Conservation (phyloP, 805 yeast species). For the Lachancea sp. region DNA sequence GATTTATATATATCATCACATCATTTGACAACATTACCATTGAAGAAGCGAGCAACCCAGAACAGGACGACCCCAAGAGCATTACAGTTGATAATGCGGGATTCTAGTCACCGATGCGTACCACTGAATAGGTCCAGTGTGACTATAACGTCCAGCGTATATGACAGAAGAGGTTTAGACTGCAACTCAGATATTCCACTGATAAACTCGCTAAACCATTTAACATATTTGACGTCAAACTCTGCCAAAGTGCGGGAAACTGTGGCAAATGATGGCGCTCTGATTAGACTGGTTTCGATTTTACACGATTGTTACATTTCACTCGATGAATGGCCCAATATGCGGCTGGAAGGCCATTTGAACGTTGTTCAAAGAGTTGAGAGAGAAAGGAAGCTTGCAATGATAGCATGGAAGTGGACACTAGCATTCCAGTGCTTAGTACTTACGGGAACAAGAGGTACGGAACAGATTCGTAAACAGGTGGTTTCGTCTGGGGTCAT, state of each 20-base stretch:
- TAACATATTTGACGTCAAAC: slow-evolving; percentile 79
- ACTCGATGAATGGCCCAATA: slow-evolving; percentile 15
- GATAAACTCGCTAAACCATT: slow-evolving; percentile 84
- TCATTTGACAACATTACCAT: background rate
- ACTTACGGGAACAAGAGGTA: slow-evolving; percentile 86
- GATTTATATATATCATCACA: background rate
- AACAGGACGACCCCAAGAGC: background rate
- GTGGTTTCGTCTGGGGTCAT: slow-evolving; percentile 89
- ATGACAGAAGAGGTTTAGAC: slow-evolving; percentile 89
- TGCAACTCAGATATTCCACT: slow-evolving; percentile 84
- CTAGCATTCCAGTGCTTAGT: slow-evolving; percentile 89
- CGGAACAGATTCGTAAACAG: slow-evolving; percentile 75
- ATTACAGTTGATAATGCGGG: slow-evolving; percentile 58
- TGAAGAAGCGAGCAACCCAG: background rate
- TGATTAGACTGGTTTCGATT: slow-evolving; percentile 80
- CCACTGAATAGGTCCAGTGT: slow-evolving; percentile 85
- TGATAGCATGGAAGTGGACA: slow-evolving; percentile 97
- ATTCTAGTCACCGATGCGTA: slow-evolving; percentile 76
- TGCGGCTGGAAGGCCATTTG: slow-evolving; percentile 11
- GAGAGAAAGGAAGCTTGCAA: slow-evolving; percentile 36
- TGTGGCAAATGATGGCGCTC: slow-evolving; percentile 81
- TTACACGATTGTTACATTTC: slow-evolving; percentile 65
- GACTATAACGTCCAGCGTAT: slow-evolving; percentile 78
- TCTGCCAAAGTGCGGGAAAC: slow-evolving; percentile 89
- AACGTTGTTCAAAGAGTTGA: slow-evolving; percentile 22